phyloP scores from a whole-genome alignment of 1,139 yeast genomes.

The Arxiozyma telluris region DNA sequence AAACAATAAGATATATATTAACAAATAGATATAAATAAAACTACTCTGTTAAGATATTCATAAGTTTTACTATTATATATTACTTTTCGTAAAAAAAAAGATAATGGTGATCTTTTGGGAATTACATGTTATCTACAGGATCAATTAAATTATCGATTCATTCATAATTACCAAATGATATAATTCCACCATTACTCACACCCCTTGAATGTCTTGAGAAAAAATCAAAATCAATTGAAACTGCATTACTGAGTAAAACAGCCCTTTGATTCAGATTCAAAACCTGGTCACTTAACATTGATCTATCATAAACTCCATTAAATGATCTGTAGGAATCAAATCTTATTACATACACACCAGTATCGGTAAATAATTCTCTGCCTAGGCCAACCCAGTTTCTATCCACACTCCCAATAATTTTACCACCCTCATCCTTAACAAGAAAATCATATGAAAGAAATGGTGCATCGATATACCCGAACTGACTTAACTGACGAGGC shows the following conservation, averaged over 20 bases:
- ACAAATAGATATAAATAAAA: not conserved
- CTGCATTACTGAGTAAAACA: slow-evolving; percentile 73
- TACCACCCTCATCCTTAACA: slow-evolving; percentile 48
- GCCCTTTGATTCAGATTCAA: slow-evolving; percentile 78
- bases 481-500: slow-evolving; percentile 29
- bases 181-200: slow-evolving; percentile 33
- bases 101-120: no score
- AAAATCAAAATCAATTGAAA: slow-evolving; percentile 89
- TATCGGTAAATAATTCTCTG: slow-evolving; percentile 85
- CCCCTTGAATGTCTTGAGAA: slow-evolving; percentile 78
- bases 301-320: slow-evolving; percentile 22
- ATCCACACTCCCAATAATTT: slow-evolving; percentile 67
- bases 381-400: slow-evolving; percentile 94
- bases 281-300: slow-evolving; percentile 17
- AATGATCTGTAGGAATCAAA: slow-evolving; percentile 56
- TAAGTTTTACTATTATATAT: no score
- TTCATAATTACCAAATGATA: slow-evolving; percentile 32
- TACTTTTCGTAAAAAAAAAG: not conserved
- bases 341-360: slow-evolving; percentile 80
- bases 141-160: slow-evolving; percentile 1
- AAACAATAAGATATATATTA: slow-evolving; percentile 39
- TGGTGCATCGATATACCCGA: slow-evolving; percentile 81
- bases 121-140: not conserved
- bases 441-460: slow-evolving; percentile 83
- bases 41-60: not conserved